Percentiles rank a stretch among this genome's conserved stretches.
These are phyloP conservation scores for Bryoglossum gracile DNA, from an alignment of 495 filamentous ascomycete genomes.

Conservation along the genomic window DNA sequence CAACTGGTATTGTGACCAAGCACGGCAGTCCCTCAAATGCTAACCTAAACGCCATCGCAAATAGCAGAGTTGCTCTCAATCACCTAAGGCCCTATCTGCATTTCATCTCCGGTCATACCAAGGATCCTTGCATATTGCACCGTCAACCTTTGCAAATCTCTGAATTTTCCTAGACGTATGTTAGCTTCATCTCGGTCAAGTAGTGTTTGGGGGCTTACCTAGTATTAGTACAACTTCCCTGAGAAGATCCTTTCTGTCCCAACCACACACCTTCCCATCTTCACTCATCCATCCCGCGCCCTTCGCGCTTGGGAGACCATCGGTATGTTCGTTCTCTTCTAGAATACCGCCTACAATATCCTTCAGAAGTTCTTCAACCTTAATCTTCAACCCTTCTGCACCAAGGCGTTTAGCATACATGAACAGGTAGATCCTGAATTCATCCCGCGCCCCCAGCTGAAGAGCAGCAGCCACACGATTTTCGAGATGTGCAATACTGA, in stretches of 20 bases:
- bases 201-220: slow-evolving; percentile 50
- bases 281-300: slow-evolving; percentile 49
- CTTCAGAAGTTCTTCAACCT: slow-evolving; percentile 86
- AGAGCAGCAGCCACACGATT: slow-evolving; percentile 87
- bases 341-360: slow-evolving; percentile 68
- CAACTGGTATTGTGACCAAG: slow-evolving; percentile 1
- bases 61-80: background rate
- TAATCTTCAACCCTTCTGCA: slow-evolving; percentile 74
- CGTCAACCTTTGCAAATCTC: slow-evolving; percentile 82
- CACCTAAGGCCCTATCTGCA: slow-evolving; percentile 13
- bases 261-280: slow-evolving; percentile 72
- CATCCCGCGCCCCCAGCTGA: slow-evolving; percentile 76
- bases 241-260: slow-evolving; percentile 75
- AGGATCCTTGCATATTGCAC: slow-evolving; percentile 81
- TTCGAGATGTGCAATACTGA: slow-evolving; percentile 92
- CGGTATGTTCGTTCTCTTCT: slow-evolving; percentile 33
- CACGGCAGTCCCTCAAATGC: slow-evolving; percentile 9
- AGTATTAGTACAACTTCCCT: slow-evolving; percentile 87
- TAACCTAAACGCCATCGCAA: slow-evolving; percentile 18
- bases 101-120: slow-evolving; percentile 43
- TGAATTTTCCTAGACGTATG: slow-evolving; percentile 69
- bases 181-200: slow-evolving; percentile 5
- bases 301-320: slow-evolving; percentile 40
- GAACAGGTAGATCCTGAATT: slow-evolving; percentile 82
- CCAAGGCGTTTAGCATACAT: slow-evolving; percentile 97